A percentile compares a stretch with the other conserved stretches of the same genome.
Evolutionary conservation across 2,329 filamentous ascomycete species (phyloP).

Genomic region (Aspergillus puulaauensis): DNA sequence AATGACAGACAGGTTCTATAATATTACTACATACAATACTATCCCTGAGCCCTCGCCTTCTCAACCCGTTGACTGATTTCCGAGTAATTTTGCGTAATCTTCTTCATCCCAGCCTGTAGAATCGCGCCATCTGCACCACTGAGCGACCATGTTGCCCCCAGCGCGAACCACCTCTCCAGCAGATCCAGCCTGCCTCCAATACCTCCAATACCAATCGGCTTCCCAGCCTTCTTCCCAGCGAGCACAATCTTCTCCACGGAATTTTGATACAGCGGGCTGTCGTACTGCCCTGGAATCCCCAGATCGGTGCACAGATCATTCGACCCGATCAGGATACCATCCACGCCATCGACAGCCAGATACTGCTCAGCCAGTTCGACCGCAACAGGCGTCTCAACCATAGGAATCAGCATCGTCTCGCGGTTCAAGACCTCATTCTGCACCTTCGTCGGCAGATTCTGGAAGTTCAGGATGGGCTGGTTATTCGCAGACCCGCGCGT

Average conservation of each 20-base stretch:
- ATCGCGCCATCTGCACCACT: slow-evolving; percentile 37
- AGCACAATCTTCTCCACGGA: slow-evolving; percentile 35
- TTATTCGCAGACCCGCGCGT: slow-evolving; percentile 37
- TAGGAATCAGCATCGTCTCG: slow-evolving; percentile 43
- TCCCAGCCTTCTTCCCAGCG: slow-evolving; percentile 41
- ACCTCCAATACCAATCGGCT: slow-evolving; percentile 44
- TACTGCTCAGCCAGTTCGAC: slow-evolving; percentile 44
- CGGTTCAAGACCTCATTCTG: slow-evolving; percentile 37
- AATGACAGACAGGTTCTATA: no score
- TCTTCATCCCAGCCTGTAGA: slow-evolving; percentile 38
- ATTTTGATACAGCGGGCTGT: slow-evolving; percentile 31
- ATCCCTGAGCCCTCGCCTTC: slow-evolving; percentile 3
- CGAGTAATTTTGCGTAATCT: slow-evolving; percentile 30
- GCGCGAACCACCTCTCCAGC: slow-evolving; percentile 40
- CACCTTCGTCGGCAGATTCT: slow-evolving; percentile 31
- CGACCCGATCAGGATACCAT: slow-evolving; percentile 45
- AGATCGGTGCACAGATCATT: slow-evolving; percentile 48
- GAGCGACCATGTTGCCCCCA: slow-evolving; percentile 42
- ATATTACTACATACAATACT: neutral
- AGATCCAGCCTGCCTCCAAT: slow-evolving; percentile 43
- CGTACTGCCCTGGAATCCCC: slow-evolving; percentile 44
- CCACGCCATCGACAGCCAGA: slow-evolving; percentile 43
- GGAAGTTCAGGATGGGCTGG: slow-evolving; percentile 38
- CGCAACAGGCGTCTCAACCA: slow-evolving; percentile 44
- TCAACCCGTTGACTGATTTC: slow-evolving; percentile 23